Conservation (phyloP, 2,329 filamentous ascomycete genomes). For the Clarireedia paspali region DNA sequence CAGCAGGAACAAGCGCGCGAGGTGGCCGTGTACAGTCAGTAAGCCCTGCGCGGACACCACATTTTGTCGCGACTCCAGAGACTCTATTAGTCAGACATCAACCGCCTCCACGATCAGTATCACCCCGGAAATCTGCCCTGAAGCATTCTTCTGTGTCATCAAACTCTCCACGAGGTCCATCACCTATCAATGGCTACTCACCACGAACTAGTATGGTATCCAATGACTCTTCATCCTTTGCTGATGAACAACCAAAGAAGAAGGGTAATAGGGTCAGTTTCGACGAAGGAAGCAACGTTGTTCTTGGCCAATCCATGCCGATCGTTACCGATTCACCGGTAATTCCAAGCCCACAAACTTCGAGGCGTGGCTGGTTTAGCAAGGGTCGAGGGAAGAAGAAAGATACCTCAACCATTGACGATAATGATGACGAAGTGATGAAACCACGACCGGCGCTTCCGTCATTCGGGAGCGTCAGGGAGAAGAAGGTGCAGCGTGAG, state of each 20-base stretch:
- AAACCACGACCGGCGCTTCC: conserved; percentile 67
- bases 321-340: conserved; percentile 35
- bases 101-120: conserved; percentile 63
- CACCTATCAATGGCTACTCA: conserved; percentile 34
- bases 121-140: conserved; percentile 69
- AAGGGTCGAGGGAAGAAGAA: conserved; percentile 44
- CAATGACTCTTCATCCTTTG: conserved; percentile 26
- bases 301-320: conserved; percentile 42
- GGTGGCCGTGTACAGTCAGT: conserved; percentile 33
- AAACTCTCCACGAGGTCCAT: conserved; percentile 46
- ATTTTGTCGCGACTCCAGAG: conserved; percentile 53
- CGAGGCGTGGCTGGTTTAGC: conserved; percentile 45
- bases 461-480: conserved; percentile 66
- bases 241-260: conserved; percentile 38
- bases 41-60: conserved; percentile 61
- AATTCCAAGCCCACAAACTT: conserved; percentile 33
- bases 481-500: conserved; percentile 49
- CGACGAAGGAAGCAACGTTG: conserved; percentile 49
- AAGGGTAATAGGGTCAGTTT: conserved; percentile 72
- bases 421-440: conserved; percentile 65
- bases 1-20: conserved; percentile 19
- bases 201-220: conserved; percentile 36
- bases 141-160: conserved; percentile 43
- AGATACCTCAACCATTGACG: conserved; percentile 34
- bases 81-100: conserved; percentile 54